phyloP scores from a whole-genome alignment of 805 yeast genomes.

The Clavispora asparagi region DNA sequence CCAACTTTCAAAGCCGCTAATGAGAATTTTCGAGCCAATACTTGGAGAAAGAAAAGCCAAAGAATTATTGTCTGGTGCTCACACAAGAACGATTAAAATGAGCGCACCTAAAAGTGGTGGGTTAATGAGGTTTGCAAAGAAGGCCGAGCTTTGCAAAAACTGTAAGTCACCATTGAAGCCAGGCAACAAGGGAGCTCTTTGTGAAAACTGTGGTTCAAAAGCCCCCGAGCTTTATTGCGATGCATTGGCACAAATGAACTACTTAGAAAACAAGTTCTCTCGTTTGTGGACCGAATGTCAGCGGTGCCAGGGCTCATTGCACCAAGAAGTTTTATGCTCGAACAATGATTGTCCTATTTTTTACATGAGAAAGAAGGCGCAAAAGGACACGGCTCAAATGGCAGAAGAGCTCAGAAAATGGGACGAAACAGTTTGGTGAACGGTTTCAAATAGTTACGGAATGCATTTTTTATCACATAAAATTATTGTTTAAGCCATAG shows the following conservation, averaged over 20 bases:
- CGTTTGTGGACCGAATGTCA: conserved; percentile 98
- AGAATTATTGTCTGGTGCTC: conserved; percentile 76
- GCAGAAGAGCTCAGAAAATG: conserved; percentile 58
- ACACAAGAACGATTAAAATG: conserved; percentile 71
- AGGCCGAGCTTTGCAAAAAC: conserved; percentile 81
- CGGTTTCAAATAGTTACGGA: not conserved
- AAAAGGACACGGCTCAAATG: conserved; percentile 61
- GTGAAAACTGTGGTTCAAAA: conserved; percentile 70
- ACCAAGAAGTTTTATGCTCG: conserved; percentile 92
- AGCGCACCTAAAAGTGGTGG: conserved; percentile 81
- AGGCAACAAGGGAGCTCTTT: conserved; percentile 63
- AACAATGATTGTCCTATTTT: conserved; percentile 97
- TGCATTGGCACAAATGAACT: conserved; percentile 74
- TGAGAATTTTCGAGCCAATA: conserved; percentile 92
- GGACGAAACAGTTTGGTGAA: conserved; percentile 55
- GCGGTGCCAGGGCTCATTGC: conserved; percentile 92
- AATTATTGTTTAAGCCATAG: not conserved
- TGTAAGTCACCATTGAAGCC: conserved; percentile 76
- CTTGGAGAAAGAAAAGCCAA: conserved; percentile 81
- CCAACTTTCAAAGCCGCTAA: conserved; percentile 86
- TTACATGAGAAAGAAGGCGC: conserved; percentile 89
- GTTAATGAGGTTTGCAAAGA: conserved; percentile 84
- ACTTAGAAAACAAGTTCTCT: conserved; percentile 75
- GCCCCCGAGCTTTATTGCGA: conserved; percentile 72
- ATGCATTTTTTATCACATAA: not conserved